Base-by-base conservation (phyloP, 2,329 filamentous ascomycete species). In the Phyllosticta citriasiana region DNA sequence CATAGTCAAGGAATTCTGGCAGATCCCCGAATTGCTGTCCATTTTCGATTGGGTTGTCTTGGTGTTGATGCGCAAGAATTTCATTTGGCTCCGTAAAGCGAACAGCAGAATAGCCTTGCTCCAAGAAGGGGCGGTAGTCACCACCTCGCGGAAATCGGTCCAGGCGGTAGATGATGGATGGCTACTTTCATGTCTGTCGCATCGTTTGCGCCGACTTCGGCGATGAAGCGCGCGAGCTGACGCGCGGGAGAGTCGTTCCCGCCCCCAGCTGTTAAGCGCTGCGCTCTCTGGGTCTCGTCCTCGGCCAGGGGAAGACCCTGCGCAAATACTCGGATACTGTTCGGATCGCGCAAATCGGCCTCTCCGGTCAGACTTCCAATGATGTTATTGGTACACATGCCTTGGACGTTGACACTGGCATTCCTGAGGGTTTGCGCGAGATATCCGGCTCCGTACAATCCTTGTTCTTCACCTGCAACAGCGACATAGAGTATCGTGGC, bases 31-130 rank as follows among this genome's bases (percentile, higher is more conserved):
- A 84, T 61, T 81, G 78, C 25, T 74, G 77, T 1, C 79, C 80
- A 56, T 80, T 76, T 55, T 77, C 73, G 12, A 79, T 73, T 1
- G 80, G 74, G 0, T 79, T 65, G 63, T 84, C 76, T 69, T 84
- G 82, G 65, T 84, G 82, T 70, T 84, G 82, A 66, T 84, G 82
- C 3, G 70, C 73, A 67, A 79, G 84, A 67, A 84, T 74, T 71
- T 85, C 82, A 59, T 79, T 76, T 0, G 82, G 80, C 71, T 85
- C 82, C 0, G 81, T 84, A 74, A 82, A 84, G 1, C 82, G 76
- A 14, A 79, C 76, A 0, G 79, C 80, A 3, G 81, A 73, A 65
- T 80, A 84, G 3, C 82, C 82, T n/a, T 77, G 76, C 53, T 78
- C 71, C 12, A 85, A 77, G 68, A 84, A 84, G 0, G 79, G 75